A percentile compares a stretch with the other conserved stretches of the same genome.
phyloP scores from a whole-genome alignment of 2,329 filamentous ascomycete genomes.

The Samsoniella hepiali region DNA sequence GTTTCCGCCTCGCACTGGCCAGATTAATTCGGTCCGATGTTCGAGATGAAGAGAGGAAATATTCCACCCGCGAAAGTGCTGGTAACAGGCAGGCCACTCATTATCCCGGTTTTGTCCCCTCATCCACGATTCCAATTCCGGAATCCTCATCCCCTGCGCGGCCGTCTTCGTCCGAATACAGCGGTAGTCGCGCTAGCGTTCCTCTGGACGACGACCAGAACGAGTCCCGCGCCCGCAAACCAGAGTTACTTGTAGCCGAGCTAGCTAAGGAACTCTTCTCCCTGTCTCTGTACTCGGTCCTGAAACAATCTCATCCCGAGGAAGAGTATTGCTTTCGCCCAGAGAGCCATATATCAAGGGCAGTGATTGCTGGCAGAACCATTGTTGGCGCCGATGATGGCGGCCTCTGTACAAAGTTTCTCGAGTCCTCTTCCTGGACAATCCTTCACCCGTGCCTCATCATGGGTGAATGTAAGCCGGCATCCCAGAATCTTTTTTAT shows the following conservation, averaged over 20 bases:
- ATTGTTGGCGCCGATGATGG: not conserved
- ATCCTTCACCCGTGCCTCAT: not conserved
- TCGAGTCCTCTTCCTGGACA: not conserved
- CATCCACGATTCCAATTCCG: not conserved
- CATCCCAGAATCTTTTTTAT: not conserved
- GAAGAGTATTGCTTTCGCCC: not conserved
- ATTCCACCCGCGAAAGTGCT: not conserved
- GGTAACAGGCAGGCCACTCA: not conserved
- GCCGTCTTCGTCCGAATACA: not conserved
- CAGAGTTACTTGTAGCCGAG: not conserved
- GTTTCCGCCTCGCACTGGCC: not conserved
- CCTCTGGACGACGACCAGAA: not conserved
- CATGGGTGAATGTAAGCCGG: not conserved
- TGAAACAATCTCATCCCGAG: not conserved
- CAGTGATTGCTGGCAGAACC: not conserved
- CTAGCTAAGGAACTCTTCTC: not conserved
- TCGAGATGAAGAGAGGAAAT: not conserved
- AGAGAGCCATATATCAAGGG: not conserved
- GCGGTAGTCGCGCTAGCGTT: not conserved
- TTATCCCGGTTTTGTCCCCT: not conserved
- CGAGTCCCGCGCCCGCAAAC: not conserved
- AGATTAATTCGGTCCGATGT: slow-evolving; percentile 1
- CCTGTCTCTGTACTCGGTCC: not conserved
- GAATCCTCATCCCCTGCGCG: not conserved
- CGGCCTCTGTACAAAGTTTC: not conserved